Evolutionary conservation across 805 yeast genomes (phyloP).

Genomic region (Schizosaccharomyces cryophilus): DNA sequence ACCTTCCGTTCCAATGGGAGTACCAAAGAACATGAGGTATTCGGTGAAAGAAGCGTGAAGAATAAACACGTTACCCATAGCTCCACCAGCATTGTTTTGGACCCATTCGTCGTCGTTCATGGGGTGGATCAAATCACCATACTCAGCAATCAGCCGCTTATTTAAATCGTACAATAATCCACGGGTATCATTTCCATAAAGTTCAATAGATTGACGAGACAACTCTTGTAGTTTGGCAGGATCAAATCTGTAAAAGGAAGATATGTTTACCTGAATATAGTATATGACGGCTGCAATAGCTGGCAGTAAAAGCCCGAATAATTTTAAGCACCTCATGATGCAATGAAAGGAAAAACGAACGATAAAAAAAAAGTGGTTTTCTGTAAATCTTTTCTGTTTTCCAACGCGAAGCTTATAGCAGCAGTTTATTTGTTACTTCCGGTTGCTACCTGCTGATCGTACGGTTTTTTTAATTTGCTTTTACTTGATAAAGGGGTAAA

Average conservation of each 20-base stretch:
- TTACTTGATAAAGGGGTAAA: no score
- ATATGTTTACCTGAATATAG: not conserved
- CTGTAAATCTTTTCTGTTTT: no score
- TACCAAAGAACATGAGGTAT: constrained; percentile 78
- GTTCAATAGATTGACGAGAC: constrained; percentile 25
- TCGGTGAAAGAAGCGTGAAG: constrained; percentile 86
- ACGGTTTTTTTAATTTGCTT: no score
- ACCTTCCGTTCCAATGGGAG: constrained; percentile 87
- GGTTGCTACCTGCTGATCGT: no score
- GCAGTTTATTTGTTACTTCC: no score
- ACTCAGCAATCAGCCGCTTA: constrained; percentile 29
- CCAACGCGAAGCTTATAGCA: no score
- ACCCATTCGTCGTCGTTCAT: constrained; percentile 70
- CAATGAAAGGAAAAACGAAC: not conserved
- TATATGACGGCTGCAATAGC: not conserved
- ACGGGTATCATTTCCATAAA: constrained; percentile 22
- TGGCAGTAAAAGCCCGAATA: not conserved
- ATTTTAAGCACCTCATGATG: not conserved
- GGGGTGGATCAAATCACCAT: constrained; percentile 54
- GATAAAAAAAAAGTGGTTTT: not conserved
- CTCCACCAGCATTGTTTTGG: constrained; percentile 94
- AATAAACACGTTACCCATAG: constrained; percentile 81
- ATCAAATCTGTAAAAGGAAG: constrained; percentile 38
- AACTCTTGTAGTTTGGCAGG: constrained; percentile 31
- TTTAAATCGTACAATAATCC: constrained; percentile 40